Percentiles rank a stretch among this genome's conserved stretches.
These are phyloP conservation scores for Metschnikowia lachancei DNA, from an alignment of 805 yeast species.

Conservation along the genomic window DNA sequence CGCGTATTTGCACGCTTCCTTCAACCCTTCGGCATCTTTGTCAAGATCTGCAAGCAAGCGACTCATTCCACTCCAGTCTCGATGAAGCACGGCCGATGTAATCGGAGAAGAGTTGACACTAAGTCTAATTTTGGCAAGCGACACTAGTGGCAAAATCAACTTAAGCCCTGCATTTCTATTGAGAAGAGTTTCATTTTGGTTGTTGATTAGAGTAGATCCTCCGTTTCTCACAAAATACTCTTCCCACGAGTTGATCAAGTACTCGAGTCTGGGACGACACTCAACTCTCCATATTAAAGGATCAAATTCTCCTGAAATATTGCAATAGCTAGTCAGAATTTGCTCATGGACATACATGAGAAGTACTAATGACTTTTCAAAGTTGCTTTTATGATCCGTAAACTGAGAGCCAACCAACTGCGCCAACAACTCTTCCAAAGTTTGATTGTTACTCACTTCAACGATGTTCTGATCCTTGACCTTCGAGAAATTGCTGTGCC, in stretches of 20 bases:
- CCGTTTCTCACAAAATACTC: conserved; percentile 57
- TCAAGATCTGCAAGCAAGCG: conserved; percentile 42
- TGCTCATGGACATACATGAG: conserved; percentile 66
- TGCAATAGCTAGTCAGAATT: conserved; percentile 47
- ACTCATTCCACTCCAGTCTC: conserved; percentile 71
- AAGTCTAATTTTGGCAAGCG: conserved; percentile 65
- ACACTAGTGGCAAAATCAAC: conserved; percentile 61
- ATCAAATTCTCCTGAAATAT: conserved; percentile 35
- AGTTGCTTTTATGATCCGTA: conserved; percentile 39
- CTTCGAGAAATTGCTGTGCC: conserved; percentile 39
- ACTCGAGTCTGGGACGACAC: conserved; percentile 56
- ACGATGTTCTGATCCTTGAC: conserved; percentile 33
- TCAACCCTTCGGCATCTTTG: conserved; percentile 58
- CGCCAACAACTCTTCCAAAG: conserved; percentile 43
- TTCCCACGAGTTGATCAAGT: conserved; percentile 67
- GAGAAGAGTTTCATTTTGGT: conserved; percentile 47
- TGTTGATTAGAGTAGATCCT: conserved; percentile 57
- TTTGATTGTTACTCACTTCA: conserved; percentile 56
- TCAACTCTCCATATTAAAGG: conserved; percentile 66
- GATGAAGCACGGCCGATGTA: conserved; percentile 54
- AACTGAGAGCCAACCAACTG: conserved; percentile 43
- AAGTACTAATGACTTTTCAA: conserved; percentile 52
- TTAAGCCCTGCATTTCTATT: conserved; percentile 56
- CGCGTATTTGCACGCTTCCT: conserved; percentile 60
- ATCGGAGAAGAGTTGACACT: conserved; percentile 62